Evolutionary conservation across 78 protist species (phyloP).

Genomic region (Dictyostelium intermedium): DNA sequence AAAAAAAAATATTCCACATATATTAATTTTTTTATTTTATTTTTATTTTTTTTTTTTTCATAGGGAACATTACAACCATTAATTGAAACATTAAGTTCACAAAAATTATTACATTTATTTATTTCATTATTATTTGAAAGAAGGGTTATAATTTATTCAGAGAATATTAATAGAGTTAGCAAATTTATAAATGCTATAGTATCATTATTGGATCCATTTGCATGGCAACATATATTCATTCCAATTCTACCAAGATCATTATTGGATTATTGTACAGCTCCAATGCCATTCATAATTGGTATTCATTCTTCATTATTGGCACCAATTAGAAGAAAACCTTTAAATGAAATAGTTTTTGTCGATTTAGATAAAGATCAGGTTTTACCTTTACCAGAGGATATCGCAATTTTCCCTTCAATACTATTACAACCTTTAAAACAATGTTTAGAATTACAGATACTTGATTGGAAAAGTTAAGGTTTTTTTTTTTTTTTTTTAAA

Average conservation of each 20-base stretch:
- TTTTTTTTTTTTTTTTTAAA: neutral
- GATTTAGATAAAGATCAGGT: slow-evolving; percentile 73
- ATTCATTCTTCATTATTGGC: slow-evolving; percentile 78
- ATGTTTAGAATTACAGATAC: slow-evolving; percentile 56
- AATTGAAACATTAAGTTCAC: slow-evolving; percentile 71
- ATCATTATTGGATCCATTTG: slow-evolving; percentile 66
- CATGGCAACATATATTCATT: slow-evolving; percentile 79
- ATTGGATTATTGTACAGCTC: slow-evolving; percentile 79
- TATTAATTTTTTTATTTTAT: neutral
- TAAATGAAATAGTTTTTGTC: slow-evolving; percentile 69
- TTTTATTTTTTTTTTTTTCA: neutral
- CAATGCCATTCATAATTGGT: slow-evolving; percentile 83
- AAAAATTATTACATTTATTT: slow-evolving; percentile 42
- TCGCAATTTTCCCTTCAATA: slow-evolving; percentile 52
- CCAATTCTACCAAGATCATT: slow-evolving; percentile 81
- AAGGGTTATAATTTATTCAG: slow-evolving; percentile 61
- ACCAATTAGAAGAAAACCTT: slow-evolving; percentile 61
- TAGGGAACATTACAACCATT: slow-evolving; percentile 76
- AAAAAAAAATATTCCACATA: neutral
- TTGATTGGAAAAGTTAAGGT: slow-evolving; percentile 57
- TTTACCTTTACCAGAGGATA: slow-evolving; percentile 68
- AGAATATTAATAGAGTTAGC: slow-evolving; percentile 63
- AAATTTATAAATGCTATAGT: slow-evolving; percentile 74
- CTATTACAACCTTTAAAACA: slow-evolving; percentile 65
- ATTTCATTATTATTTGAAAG: slow-evolving; percentile 70